phyloP scores from a whole-genome alignment of 441 rosid genomes.

The Gossypium aridum region DNA sequence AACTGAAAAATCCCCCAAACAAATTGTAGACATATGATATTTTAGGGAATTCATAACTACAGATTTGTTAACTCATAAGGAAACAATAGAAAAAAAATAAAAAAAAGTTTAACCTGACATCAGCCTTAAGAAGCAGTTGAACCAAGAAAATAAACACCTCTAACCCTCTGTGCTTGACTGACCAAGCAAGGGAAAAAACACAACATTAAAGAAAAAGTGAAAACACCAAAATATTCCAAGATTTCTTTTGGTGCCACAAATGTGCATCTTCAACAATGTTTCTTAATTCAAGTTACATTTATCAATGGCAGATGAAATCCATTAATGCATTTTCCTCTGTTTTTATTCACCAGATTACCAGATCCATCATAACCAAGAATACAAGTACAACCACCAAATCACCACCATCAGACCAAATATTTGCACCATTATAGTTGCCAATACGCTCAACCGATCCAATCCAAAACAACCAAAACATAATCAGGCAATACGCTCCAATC shows the following conservation, averaged over 20 bases:
- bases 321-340: background rate
- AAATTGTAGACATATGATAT: background rate
- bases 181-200: background rate
- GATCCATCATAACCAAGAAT: background rate
- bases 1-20: background rate
- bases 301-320: background rate
- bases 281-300: background rate
- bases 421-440: background rate
- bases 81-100: background rate
- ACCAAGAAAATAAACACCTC: background rate
- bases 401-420: background rate
- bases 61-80: background rate
- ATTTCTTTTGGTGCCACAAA: background rate
- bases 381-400: background rate
- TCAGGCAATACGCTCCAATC: background rate
- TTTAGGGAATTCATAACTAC: background rate
- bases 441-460: background rate
- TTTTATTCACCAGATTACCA: background rate
- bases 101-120: background rate
- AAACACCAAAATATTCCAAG: too few species aligned
- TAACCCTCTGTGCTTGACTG: background rate
- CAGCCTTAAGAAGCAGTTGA: background rate
- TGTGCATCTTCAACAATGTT: background rate
- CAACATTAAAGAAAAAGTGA: background rate
- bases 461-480: slow-evolving; percentile 1